Evolutionary conservation across 2,329 filamentous ascomycete genomes (phyloP).

Genomic region (Metarhizium robertsii): DNA sequence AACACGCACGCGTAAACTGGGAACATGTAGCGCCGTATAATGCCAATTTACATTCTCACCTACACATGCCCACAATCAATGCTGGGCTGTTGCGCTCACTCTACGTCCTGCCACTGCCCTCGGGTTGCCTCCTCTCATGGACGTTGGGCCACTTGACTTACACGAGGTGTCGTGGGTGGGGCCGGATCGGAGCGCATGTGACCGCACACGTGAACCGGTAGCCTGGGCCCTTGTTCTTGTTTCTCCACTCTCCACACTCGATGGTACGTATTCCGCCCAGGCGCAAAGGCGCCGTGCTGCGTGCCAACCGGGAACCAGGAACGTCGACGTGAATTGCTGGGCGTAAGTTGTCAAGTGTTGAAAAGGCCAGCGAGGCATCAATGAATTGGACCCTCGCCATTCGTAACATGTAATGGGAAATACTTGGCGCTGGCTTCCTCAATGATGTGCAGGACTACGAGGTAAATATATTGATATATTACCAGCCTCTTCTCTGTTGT

Average conservation of each 20-base stretch:
- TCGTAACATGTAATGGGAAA: too few species aligned
- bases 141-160: conserved; percentile 6
- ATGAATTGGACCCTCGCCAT: too few species aligned
- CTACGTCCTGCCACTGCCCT: neutral
- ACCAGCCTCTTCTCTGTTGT: too few species aligned
- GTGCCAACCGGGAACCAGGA: neutral
- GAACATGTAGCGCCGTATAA: neutral
- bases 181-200: neutral
- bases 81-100: conserved; percentile 1
- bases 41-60: neutral
- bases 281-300: too few species aligned
- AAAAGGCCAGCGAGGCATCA: too few species aligned
- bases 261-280: neutral
- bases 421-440: too few species aligned
- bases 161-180: conserved; percentile 5
- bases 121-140: conserved; percentile 1
- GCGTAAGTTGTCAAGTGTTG: too few species aligned
- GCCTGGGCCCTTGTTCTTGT: neutral
- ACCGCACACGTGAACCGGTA: conserved; percentile 1
- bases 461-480: too few species aligned
- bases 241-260: neutral
- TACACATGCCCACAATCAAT: neutral
- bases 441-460: too few species aligned
- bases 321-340: too few species aligned
- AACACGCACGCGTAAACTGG: neutral